Evolutionary conservation across 345 rosid species (phyloP), one percentile per base, ranked within the genome.

Genomic region (Syzygium aqueum): DNA sequence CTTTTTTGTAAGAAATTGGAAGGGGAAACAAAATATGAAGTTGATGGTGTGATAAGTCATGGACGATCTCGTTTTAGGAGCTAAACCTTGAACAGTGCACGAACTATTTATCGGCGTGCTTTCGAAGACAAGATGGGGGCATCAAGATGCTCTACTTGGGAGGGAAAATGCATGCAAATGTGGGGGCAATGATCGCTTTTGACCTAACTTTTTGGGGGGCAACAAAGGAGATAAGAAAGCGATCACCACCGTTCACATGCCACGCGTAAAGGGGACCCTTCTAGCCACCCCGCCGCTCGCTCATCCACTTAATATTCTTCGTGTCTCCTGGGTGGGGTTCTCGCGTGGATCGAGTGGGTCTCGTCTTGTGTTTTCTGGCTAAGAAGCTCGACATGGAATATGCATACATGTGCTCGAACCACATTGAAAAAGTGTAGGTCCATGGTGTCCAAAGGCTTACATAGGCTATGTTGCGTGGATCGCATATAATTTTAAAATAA

Each of bases 401-500:
- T 27, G 28, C 25, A 5, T 23, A 28, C 27, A 5, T 11, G 2
- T 59, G 65, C 65, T 5, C 6, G 65, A 59, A 59, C 27, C 65
- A 25, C 2, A 25, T 28, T 27, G 7, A 11, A 10, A 11, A 50
- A 27, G 7, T 5, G 65, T 27, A 59, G 65, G 65, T 14, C 65
- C 12, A 5, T 27, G 2, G 65, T 27, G 7, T 27, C 30, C 30
- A 0, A 4, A 59, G 65, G 65, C 65, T 27, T 27, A 27, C 65
- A 59, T 11, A 59, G 65, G 73, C 33, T 0, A 6, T n/a, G 4
- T n/a, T n/a, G 33, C 37, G 3, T 0, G 73, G 73, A 61, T 61
- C 73, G 0, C 1, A 5, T 0, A 13, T 0, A n/a, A 6, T 61
- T 4, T 61, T n/a, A n/a, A n/a, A 61, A n/a, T 25, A 61, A 13